Percentiles rank a stretch among this genome's conserved stretches.
phyloP scores from a whole-genome alignment of 2,329 filamentous ascomycete genomes.

The Cadophora malorum region DNA sequence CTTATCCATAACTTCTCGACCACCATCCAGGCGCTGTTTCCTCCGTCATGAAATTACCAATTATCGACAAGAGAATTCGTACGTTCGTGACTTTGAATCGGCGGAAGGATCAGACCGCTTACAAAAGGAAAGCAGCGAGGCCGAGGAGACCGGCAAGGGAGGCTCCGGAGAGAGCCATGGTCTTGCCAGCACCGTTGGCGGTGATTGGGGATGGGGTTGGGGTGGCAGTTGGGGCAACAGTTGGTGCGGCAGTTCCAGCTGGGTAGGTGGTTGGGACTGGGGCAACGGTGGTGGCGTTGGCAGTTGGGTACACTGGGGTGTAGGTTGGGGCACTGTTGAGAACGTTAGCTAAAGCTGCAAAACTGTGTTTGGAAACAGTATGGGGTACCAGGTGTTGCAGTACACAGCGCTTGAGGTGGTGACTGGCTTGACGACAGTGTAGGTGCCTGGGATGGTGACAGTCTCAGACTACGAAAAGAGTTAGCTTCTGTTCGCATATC shows the following conservation, averaged over 20 bases:
- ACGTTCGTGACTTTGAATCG: slow-evolving; percentile 57
- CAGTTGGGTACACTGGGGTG: slow-evolving; percentile 36
- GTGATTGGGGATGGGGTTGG: slow-evolving; percentile 50
- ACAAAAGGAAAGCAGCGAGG: slow-evolving; percentile 56
- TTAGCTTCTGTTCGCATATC: slow-evolving; percentile 25
- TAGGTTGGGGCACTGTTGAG: slow-evolving; percentile 33
- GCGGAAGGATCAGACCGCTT: slow-evolving; percentile 48
- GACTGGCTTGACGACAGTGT: slow-evolving; percentile 43
- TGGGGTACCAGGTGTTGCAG: slow-evolving; percentile 60
- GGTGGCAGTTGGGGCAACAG: slow-evolving; percentile 37
- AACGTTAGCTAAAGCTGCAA: slow-evolving; percentile 32
- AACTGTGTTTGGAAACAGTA: slow-evolving; percentile 35
- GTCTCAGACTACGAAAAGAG: slow-evolving; percentile 36
- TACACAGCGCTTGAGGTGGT: slow-evolving; percentile 39
- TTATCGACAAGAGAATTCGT: slow-evolving; percentile 48
- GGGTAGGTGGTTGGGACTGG: slow-evolving; percentile 31
- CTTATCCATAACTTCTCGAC: slow-evolving; percentile 32
- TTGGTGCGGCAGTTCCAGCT: slow-evolving; percentile 37
- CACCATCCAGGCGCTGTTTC: slow-evolving; percentile 46
- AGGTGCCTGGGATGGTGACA: slow-evolving; percentile 44
- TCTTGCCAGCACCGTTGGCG: slow-evolving; percentile 63
- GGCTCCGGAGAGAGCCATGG: slow-evolving; percentile 61
- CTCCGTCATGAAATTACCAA: slow-evolving; percentile 50
- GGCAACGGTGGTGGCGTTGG: slow-evolving; percentile 40
- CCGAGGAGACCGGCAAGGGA: slow-evolving; percentile 66